Evolutionary conservation across 164 flowering plant genomes (phyloP).

Genomic region (Sedum album): DNA sequence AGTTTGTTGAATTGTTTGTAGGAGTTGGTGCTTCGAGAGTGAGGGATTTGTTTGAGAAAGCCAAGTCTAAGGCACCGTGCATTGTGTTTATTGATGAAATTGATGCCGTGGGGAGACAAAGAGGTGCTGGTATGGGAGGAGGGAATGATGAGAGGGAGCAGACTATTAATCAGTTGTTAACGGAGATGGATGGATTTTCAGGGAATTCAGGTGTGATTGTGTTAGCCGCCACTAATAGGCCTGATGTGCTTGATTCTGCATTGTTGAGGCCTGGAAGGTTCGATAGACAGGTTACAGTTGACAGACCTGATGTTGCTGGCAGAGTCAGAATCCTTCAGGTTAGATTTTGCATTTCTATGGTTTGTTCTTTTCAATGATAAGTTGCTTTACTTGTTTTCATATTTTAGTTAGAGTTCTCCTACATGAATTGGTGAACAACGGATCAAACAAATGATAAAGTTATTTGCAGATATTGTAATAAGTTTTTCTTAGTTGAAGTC

Average conservation of each 20-base stretch:
- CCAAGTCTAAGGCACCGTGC: slow-evolving; percentile 88
- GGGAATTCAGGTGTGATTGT: slow-evolving; percentile 90
- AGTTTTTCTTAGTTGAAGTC: not conserved
- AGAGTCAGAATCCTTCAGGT: slow-evolving; percentile 93
- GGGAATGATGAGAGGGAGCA: slow-evolving; percentile 98
- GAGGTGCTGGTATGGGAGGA: slow-evolving; percentile 95
- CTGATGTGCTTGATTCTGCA: slow-evolving; percentile 91
- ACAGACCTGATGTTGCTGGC: slow-evolving; percentile 94
- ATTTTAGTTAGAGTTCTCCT: not conserved
- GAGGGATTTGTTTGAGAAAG: slow-evolving; percentile 90
- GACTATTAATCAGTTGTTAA: slow-evolving; percentile 86
- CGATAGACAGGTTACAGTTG: slow-evolving; percentile 90
- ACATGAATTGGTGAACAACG: not conserved
- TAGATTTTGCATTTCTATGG: slow-evolving; percentile 6
- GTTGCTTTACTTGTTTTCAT: not conserved
- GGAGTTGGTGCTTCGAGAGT: slow-evolving; percentile 98
- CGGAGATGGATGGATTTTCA: slow-evolving; percentile 95
- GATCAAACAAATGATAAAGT: not conserved
- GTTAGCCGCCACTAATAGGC: slow-evolving; percentile 88
- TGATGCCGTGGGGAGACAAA: slow-evolving; percentile 95
- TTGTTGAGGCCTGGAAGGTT: slow-evolving; percentile 95
- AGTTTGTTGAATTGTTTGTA: slow-evolving; percentile 89
- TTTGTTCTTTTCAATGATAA: not conserved
- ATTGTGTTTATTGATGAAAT: slow-evolving; percentile 97
- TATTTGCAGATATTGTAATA: not conserved